Conservation (phyloP, 106 monocot genomes). For the Xerophyta viscosa region DNA sequence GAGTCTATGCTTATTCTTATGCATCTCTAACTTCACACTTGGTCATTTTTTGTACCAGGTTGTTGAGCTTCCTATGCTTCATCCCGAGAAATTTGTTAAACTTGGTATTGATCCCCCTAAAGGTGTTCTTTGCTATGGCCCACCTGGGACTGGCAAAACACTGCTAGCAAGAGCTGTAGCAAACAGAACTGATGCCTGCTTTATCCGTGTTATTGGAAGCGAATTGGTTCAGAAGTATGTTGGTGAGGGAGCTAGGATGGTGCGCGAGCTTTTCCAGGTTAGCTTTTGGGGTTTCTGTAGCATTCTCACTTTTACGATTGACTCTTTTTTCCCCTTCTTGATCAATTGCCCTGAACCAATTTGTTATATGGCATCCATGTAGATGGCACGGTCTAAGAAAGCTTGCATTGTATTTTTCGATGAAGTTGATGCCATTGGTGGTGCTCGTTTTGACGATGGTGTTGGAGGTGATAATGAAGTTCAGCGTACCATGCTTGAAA, state of each 20-base stretch:
- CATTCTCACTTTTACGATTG: no score
- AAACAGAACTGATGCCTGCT: slow-evolving; percentile 94
- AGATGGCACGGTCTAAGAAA: slow-evolving; percentile 98
- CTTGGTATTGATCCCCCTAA: slow-evolving; percentile 99
- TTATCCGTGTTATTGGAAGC: slow-evolving; percentile 96
- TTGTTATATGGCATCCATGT: slow-evolving; percentile 1
- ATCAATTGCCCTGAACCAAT: background rate
- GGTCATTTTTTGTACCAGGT: slow-evolving; percentile 31
- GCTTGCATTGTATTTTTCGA: slow-evolving; percentile 98
- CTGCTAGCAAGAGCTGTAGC: slow-evolving; percentile 95
- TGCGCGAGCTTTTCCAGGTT: slow-evolving; percentile 98
- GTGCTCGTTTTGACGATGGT: slow-evolving; percentile 97
- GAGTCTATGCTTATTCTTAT: no score
- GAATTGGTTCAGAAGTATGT: slow-evolving; percentile 99
- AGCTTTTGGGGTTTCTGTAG: no score
- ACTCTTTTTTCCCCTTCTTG: no score
- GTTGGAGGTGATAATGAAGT: slow-evolving; percentile 99
- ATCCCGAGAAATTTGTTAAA: slow-evolving; percentile 99
- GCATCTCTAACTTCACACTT: background rate
- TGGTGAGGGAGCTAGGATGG: slow-evolving; percentile 98
- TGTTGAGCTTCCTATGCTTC: slow-evolving; percentile 98
- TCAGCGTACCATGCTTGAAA: slow-evolving; percentile 96
- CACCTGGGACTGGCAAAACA: slow-evolving; percentile 97
- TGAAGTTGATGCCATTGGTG: slow-evolving; percentile 97
- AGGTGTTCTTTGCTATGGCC: slow-evolving; percentile 95